phyloP scores from a whole-genome alignment of 2,329 filamentous ascomycete genomes.

The Cladobotryum protrusum region DNA sequence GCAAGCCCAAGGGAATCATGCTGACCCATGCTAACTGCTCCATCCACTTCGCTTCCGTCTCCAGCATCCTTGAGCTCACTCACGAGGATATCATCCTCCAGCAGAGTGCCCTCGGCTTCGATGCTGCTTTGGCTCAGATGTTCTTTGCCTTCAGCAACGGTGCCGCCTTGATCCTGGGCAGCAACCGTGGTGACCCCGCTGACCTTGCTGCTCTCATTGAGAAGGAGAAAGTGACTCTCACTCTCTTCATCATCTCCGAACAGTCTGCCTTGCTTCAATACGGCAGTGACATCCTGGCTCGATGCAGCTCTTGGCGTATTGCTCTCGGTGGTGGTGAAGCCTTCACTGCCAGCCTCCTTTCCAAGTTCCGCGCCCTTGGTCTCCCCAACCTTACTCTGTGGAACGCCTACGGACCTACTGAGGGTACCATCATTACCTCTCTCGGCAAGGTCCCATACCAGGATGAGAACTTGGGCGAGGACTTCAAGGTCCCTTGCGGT shows the following conservation, averaged over 20 bases:
- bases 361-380: neutral
- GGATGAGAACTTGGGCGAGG: neutral
- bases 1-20: constrained; percentile 36
- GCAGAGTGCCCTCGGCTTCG: constrained; percentile 5
- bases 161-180: neutral
- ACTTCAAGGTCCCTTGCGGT: neutral
- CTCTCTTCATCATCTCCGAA: neutral
- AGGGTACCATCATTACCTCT: neutral
- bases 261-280: neutral
- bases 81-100: constrained; percentile 35
- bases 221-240: neutral
- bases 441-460: neutral
- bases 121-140: neutral
- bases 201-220: neutral
- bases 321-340: neutral
- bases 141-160: neutral
- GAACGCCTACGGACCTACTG: neutral
- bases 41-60: neutral
- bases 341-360: neutral
- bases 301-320: neutral
- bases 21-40: neutral
- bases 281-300: neutral
- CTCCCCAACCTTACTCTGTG: neutral
- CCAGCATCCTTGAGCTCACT: constrained; percentile 35
- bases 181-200: neutral